These are phyloP conservation scores for Colletotrichum sidae DNA, from an alignment of 2,329 filamentous ascomycete genomes.

Conservation along the genomic window DNA sequence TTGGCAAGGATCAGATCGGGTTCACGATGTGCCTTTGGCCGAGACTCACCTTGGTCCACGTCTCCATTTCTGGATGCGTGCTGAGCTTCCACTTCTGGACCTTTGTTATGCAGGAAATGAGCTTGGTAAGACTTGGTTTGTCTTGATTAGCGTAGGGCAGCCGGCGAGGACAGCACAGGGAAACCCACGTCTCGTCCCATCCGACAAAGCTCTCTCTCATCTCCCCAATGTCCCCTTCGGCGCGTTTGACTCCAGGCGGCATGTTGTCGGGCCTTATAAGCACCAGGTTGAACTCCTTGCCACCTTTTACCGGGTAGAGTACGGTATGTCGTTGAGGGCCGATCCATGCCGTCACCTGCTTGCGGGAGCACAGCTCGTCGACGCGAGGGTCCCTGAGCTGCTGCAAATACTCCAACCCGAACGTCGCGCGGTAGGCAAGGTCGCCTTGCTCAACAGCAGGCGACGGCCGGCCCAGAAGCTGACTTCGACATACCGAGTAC, in stretches of 20 bases:
- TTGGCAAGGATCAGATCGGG: neutral
- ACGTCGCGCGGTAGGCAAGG: conserved; percentile 13
- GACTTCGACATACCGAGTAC: conserved; percentile 22
- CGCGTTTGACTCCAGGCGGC: neutral
- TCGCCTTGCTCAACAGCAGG: conserved; percentile 18
- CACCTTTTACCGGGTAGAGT: conserved; percentile 19
- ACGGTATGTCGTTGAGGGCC: conserved; percentile 16
- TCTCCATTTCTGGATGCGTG: conserved; percentile 9
- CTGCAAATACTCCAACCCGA: conserved; percentile 9
- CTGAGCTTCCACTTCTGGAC: conserved; percentile 34
- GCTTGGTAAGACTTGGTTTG: conserved; percentile 11
- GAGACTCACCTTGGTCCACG: conserved; percentile 13
- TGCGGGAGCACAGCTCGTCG: conserved; percentile 18
- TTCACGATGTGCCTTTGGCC: neutral
- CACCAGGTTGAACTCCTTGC: conserved; percentile 25
- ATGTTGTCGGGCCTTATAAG: conserved; percentile 7
- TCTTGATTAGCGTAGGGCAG: neutral
- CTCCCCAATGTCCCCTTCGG: conserved; percentile 12
- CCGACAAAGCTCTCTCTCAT: conserved; percentile 25
- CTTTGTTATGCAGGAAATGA: conserved; percentile 14
- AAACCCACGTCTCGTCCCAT: conserved; percentile 29
- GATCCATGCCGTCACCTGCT: conserved; percentile 13
- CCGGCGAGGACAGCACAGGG: neutral
- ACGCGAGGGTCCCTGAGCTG: conserved; percentile 6
- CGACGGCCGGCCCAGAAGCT: conserved; percentile 11